phyloP scores from a whole-genome alignment of 208 protist genomes.

The Trypanosoma scelopori region DNA sequence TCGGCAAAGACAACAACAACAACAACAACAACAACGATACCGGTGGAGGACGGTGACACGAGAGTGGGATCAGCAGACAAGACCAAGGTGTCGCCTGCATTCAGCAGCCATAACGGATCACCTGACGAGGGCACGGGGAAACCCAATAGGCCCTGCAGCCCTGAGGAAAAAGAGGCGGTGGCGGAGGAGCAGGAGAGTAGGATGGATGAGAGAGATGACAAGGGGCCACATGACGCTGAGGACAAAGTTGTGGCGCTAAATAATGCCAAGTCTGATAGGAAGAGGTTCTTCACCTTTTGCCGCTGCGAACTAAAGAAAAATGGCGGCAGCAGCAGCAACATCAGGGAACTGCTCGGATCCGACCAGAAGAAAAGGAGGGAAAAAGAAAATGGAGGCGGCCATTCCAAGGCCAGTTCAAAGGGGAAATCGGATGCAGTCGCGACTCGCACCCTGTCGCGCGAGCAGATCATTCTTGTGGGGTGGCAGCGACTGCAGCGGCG shows the following conservation, averaged over 20 bases:
- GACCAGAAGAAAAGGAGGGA: slow-evolving; percentile 15
- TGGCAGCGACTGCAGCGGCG: slow-evolving; percentile 56
- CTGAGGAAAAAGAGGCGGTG: background rate
- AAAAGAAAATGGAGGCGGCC: slow-evolving; percentile 28
- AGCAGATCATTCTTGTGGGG: slow-evolving; percentile 70
- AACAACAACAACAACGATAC: too few species aligned
- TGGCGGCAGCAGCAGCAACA: background rate
- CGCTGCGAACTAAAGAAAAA: background rate
- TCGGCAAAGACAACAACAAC: too few species aligned
- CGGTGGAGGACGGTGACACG: too few species aligned
- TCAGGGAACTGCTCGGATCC: background rate
- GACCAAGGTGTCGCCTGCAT: too few species aligned
- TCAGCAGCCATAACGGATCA: too few species aligned
- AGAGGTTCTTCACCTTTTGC: slow-evolving; percentile 3
- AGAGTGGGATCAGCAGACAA: too few species aligned
- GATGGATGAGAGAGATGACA: background rate
- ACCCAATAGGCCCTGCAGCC: too few species aligned
- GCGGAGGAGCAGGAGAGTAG: background rate
- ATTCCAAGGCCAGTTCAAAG: slow-evolving; percentile 2
- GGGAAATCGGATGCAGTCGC: slow-evolving; percentile 1
- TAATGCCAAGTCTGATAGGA: background rate
- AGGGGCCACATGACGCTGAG: background rate
- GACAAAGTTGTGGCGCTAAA: background rate
- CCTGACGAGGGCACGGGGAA: too few species aligned
- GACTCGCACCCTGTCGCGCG: slow-evolving; percentile 27